Conservation (phyloP, 2,329 filamentous ascomycete genomes). For the Delphinella strobiligena region DNA sequence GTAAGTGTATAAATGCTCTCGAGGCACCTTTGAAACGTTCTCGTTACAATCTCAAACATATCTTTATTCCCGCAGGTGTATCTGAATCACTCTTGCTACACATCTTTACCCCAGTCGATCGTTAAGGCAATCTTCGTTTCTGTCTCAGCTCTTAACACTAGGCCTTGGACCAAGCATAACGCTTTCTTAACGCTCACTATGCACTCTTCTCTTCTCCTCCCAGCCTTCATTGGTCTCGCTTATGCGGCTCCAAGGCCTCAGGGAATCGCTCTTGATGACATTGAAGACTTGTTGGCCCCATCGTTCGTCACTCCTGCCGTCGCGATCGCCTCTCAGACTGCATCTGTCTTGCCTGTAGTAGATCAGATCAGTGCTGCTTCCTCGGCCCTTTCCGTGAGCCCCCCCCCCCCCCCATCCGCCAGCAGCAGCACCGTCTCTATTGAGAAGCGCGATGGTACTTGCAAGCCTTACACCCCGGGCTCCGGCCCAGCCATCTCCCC, state of each 20-base stretch:
- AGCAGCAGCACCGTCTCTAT: conserved; percentile 1
- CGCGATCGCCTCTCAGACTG: conserved; percentile 1
- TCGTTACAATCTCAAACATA: conserved; percentile 3
- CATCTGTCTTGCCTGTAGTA: background rate
- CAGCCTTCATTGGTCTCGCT: conserved; percentile 6
- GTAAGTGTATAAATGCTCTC: too few species aligned
- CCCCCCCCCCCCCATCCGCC: conserved; percentile 1
- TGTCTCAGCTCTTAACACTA: background rate
- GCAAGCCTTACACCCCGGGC: conserved; percentile 12
- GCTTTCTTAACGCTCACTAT: background rate
- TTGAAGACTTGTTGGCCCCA: conserved; percentile 9
- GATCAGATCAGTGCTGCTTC: background rate
- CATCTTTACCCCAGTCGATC: background rate
- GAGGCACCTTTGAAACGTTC: too few species aligned
- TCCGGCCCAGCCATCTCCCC: conserved; percentile 15
- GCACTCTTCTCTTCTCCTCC: conserved; percentile 3
- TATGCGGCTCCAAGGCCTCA: conserved; percentile 8
- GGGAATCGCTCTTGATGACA: conserved; percentile 13
- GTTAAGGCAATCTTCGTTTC: background rate
- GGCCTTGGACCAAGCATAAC: background rate
- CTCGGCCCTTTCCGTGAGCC: conserved; percentile 5
- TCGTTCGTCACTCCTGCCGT: background rate
- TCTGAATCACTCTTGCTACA: background rate
- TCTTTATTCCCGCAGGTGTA: background rate
- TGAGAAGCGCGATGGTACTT: conserved; percentile 12